Base-by-base conservation (phyloP, 2,329 filamentous ascomycete species). In the Beauveria sp. region DNA sequence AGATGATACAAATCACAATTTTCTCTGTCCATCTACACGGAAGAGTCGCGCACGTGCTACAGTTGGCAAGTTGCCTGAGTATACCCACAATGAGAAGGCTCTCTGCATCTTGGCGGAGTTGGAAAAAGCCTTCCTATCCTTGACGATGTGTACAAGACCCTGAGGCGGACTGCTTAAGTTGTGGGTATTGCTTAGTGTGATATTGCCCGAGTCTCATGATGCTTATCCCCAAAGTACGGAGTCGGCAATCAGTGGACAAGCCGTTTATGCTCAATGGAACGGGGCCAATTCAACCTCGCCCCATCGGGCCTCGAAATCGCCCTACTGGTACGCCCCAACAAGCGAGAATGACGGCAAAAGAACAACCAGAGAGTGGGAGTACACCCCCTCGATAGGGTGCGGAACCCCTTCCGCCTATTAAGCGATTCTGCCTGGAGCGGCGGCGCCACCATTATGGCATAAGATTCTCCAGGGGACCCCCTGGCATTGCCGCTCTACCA, bases 381-480 rank as follows among this genome's bases (percentile, higher is more conserved):
- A 40, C 57, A 38, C 48, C 38, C 45, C 55, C 38, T 38, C 12
- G 40, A 22, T 9, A 34, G 18, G 22, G 40, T 26, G 57, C 57
- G 57, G 57, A 60, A 60, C 7, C 2, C 3, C 3, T 60, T 60
- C 57, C 57, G 57, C 26, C 22, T 12, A n/a, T 52, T 60, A 60
- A 60, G 49, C 57, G 57, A 60, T 45, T 52, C 28, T 53, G 8
- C 26, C 34, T 24, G 31, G 22, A 60, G 57, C 26, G 38, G 49
- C n/a, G 38, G 49, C 48, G 57, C 48, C 40, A 50, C 49, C 46
- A 51, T 26, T 31, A 18, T 34, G 20, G 20, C 22, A 14, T 14
- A 9, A 26, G 34, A 28, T 40, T 46, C 16, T 50, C 46, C 20
- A 50, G 7, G 31, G 28, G 12, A 18, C 50, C 18, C 53, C 42